Evolutionary conservation across 257 asterid species (phyloP), one percentile per base, ranked within the genome.

Genomic region (Prunella vulgaris): DNA sequence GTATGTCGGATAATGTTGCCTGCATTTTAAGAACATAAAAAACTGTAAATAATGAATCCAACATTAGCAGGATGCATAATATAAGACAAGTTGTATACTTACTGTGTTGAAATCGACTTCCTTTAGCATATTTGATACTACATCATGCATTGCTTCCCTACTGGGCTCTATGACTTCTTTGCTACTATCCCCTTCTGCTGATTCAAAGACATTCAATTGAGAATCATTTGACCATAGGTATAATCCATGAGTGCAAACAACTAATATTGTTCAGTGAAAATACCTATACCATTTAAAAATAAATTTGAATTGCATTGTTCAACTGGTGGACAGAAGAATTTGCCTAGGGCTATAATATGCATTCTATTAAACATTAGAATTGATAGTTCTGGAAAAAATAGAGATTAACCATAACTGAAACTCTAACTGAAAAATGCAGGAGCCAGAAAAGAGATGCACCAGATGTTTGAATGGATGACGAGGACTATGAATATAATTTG

Each of bases 1-100:
- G 86, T 65, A 93, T 90, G 77, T 93, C 97, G 6, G 96, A 86
- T 71, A 93, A 78, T 60, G 98, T 90, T 51, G 87, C 98, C 98
- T 93, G 95, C 84, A 84, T 64, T 77, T 73, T 25, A 20, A 42
- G 71, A 37, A 67, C 2, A 15, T 24, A 12, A 21, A 20, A 73
- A 75, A 18, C 38, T 71, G 75, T 78, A 40, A 73, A 58, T 24
- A 44, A 66, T 4, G 38, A 44, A 56, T 60, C 40, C 24, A 60
- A 63, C 60, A 52, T 15, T 44, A 37, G 75, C 25, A 18, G 42
- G 20, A 30, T 7, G 10, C 38, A 20, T 4, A 25, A 25, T 46
- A 48, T 32, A 32, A 32, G 42, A 42, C 17, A 3, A 14, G 27
- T 32, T 24, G 22, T 59, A 51, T 13, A 88, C 97, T 85, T 79